A percentile compares a stretch with the other conserved stretches of the same genome.
Conservation (phyloP, 352 stramenopile genomes). For the Blastocystis sp. region DNA sequence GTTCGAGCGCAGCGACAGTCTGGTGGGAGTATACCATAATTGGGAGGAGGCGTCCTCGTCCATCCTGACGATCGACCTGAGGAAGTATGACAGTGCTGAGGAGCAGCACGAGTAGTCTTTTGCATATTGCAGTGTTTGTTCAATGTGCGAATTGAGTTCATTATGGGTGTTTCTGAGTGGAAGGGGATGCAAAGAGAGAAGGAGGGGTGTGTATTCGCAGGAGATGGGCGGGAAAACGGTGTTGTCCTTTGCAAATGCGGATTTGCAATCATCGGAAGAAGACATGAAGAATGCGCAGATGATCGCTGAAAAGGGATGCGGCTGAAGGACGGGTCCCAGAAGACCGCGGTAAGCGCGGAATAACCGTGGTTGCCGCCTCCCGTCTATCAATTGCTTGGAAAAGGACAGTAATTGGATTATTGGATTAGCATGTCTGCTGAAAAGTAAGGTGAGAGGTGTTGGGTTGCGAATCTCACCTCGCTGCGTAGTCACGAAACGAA, state of each 20-base stretch:
- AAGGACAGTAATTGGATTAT: background rate
- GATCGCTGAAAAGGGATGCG: no score
- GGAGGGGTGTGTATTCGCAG: no score
- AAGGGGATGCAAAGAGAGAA: no score
- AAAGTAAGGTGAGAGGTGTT: slow-evolving; percentile 42
- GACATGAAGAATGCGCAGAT: no score
- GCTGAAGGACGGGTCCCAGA: background rate
- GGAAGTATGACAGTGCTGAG: slow-evolving; percentile 51
- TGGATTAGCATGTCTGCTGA: slow-evolving; percentile 33
- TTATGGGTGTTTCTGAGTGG: no score
- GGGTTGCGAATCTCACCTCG: background rate
- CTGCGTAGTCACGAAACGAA: slow-evolving; percentile 63
- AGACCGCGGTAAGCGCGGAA: background rate
- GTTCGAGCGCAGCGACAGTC: slow-evolving; percentile 87
- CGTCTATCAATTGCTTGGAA: background rate
- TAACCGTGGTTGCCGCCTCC: background rate
- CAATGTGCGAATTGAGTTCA: no score
- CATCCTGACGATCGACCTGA: slow-evolving; percentile 72
- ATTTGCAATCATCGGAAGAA: no score
- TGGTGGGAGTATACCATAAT: slow-evolving; percentile 82
- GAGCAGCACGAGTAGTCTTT: background rate
- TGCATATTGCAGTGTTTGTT: no score
- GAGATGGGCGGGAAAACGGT: no score
- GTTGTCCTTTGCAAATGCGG: no score
- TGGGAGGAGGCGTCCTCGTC: slow-evolving; percentile 68